Evolutionary conservation across 2,329 filamentous ascomycete species (phyloP), one percentile per base, ranked within the genome.

Genomic region (Cryoendolithus antarcticus): DNA sequence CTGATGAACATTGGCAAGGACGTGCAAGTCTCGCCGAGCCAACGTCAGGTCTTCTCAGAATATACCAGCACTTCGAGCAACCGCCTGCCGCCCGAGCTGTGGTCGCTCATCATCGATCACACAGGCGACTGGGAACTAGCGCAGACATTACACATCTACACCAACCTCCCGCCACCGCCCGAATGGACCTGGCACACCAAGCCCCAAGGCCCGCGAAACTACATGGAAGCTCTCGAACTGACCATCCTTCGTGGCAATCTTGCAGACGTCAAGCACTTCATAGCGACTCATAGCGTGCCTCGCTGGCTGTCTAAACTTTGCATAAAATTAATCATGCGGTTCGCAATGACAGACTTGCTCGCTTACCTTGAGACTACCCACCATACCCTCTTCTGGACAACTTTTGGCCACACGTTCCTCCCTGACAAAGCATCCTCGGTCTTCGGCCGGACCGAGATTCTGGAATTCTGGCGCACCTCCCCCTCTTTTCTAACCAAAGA

Each of bases 61-160:
- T 62, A 58, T 44, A 61, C 58, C 15, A 53, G 61, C 9, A 46
- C 56, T 44, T 44, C 54, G 34, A 40, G 49, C 58, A 35, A 40
- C 13, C 66, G 66, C 32, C 66, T 96, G 1, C 89, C 89, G 0
- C 77, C 82, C 0, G 89, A 96, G 61, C 72, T 95, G 31, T 94
- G 88, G 86, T 81, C 81, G 27, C 81, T 89, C 41, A 82, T 96
- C 35, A 76, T 95, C 32, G 83, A 93, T 47, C 77, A 80, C 45
- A 75, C 86, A 1, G 77, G 77, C 32, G 89, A 96, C 58, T 96
- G 89, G 89, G 89, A 95, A 62, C 69, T 93, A 12, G 82, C 89
- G 7, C 80, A 80, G 48, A 80, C 83, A 1, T 67, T 95, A 4
- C 79, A 82, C 41, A 74, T 95, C 33, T 89, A 82, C 54, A 86